A percentile compares a stretch with the other conserved stretches of the same genome.
phyloP scores from a whole-genome alignment of 2,329 filamentous ascomycete genomes.

The Westerdykella sp. region DNA sequence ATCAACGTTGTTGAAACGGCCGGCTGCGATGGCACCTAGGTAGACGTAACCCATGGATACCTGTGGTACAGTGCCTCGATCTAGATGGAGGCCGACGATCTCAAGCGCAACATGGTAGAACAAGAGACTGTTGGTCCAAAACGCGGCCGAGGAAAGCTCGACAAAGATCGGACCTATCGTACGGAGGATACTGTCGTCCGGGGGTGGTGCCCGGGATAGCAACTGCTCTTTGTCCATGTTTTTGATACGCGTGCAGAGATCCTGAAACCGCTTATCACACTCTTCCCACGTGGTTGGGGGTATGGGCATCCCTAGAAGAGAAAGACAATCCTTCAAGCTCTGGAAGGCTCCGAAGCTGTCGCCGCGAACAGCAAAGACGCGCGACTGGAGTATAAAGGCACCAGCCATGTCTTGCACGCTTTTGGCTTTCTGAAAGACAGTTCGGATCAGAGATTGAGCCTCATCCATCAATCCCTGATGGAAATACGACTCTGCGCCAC shows the following conservation, averaged over 20 bases:
- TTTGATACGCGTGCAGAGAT: conserved; percentile 30
- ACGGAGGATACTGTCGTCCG: conserved; percentile 50
- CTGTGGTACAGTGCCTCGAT: conserved; percentile 60
- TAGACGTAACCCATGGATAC: conserved; percentile 63
- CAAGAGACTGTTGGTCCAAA: conserved; percentile 66
- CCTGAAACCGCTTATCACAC: conserved; percentile 69
- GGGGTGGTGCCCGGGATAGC: conserved; percentile 26
- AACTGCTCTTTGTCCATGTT: conserved; percentile 49
- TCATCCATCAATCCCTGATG: conserved; percentile 67
- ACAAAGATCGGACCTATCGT: conserved; percentile 64
- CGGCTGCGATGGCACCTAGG: conserved; percentile 59
- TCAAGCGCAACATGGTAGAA: conserved; percentile 66
- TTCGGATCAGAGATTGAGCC: conserved; percentile 61
- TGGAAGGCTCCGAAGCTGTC: conserved; percentile 63
- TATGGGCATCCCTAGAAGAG: conserved; percentile 58
- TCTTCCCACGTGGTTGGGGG: conserved; percentile 64
- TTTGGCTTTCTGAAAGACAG: conserved; percentile 64
- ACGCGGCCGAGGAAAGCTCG: conserved; percentile 63
- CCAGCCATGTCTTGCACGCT: conserved; percentile 73
- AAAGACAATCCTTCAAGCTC: conserved; percentile 64
- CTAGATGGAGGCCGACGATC: conserved; percentile 61
- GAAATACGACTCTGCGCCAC: conserved; percentile 75
- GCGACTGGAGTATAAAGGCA: conserved; percentile 75
- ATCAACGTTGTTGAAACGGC: conserved; percentile 64
- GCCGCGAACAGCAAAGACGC: conserved; percentile 69